Evolutionary conservation across 2,329 filamentous ascomycete genomes (phyloP), one percentile per base, ranked within the genome.

Genomic region (Alternaria burnsii): DNA sequence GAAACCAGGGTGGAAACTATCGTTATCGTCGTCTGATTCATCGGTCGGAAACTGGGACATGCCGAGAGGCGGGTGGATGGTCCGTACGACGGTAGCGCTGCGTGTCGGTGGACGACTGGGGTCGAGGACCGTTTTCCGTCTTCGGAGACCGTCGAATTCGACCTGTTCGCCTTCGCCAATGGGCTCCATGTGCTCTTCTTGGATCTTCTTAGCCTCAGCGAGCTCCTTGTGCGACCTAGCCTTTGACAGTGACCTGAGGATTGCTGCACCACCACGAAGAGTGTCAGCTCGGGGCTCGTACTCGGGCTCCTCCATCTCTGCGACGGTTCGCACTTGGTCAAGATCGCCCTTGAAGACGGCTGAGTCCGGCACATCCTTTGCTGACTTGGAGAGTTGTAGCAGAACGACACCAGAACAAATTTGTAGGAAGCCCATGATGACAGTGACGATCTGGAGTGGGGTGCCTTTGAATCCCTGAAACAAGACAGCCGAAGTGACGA

Each of bases 211-310:
- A 20, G 90, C 86, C 77, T 98, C 95, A 44, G 92, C 88, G 8
- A 88, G 84, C 76, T 98, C 92, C 83, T 91, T 91, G 74, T 90
- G 91, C 62, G 90, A 87, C 62, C 95, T 86, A 0, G 89, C 85
- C 11, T 84, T 84, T 0, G 93, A 97, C 51, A 99, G 84, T 14
- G 91, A 88, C 63, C 95, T 88, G 54, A 99, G 86, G 60, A 99
- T 93, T 47, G 93, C 93, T 7, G 92, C 94, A 16, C 94, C 84
- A 62, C 94, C 95, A 68, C 95, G 92, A 72, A 99, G 96, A 10
- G 95, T 93, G 78, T 99, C 95, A 14, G 95, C 95, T 75, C 97
- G 96, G 54, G 95, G 95, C 72, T 99, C 95, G 14, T 91, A 91
- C 78, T 99, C 95, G n/a, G 94, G 91, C 76, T 98, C 93, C 76